These are phyloP conservation scores for Chlamydomonas sp. DNA, from an alignment of 139 green algal genomes.

Conservation along the genomic window DNA sequence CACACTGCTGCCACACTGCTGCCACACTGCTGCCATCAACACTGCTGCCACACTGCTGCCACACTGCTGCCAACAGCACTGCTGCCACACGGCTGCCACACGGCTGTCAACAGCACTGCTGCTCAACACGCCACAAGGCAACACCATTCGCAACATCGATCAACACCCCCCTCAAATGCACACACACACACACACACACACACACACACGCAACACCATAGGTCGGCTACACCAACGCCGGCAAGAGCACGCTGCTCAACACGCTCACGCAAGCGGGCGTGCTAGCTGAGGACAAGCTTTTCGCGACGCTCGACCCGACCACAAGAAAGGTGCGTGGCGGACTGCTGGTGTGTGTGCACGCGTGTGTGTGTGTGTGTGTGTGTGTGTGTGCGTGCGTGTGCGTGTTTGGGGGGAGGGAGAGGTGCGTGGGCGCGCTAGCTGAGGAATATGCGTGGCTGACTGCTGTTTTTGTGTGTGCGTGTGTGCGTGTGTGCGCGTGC, in stretches of 20 bases:
- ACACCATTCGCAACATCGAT: no score
- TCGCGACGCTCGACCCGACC: conserved; percentile 97
- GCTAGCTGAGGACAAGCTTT: conserved; percentile 91
- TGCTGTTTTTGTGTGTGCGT: no score
- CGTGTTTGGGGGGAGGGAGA: not conserved
- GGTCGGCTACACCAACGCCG: conserved; percentile 24
- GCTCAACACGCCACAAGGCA: no score
- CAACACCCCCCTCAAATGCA: not conserved
- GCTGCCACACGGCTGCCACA: no score
- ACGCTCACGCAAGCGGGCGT: conserved; percentile 57
- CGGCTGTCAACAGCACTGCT: no score
- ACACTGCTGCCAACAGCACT: no score
- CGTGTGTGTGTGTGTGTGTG: conserved; percentile 29
- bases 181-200: not conserved
- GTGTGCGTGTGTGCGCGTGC: no score
- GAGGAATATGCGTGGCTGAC: no score
- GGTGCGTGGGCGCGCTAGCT: not conserved
- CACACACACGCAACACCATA: not conserved
- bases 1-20: no score
- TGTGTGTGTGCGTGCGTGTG: not conserved
- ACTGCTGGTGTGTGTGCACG: no score
- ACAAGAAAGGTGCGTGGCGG: conserved; percentile 74
- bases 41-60: no score
- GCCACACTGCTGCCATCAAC: no score
- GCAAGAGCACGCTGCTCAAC: conserved; percentile 74